phyloP scores from a whole-genome alignment of 192 early-diverging fungal species.

The Powellomyces hirtus region DNA sequence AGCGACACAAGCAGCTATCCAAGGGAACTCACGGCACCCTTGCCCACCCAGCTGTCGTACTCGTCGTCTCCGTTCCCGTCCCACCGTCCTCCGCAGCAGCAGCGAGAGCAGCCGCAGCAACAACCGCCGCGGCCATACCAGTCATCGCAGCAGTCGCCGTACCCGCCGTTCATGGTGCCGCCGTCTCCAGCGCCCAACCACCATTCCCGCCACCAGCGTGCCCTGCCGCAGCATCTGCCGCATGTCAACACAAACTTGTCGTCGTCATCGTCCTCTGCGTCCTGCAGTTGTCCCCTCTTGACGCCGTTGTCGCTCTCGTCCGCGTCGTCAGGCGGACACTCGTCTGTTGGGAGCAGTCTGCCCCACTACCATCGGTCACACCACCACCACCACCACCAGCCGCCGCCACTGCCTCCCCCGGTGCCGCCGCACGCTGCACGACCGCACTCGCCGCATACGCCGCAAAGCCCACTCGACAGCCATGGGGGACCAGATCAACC shows the following conservation, averaged over 20 bases:
- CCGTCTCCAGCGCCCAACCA: background rate
- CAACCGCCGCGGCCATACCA: background rate
- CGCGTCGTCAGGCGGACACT: background rate
- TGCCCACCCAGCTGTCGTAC: too few species aligned
- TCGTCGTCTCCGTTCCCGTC: too few species aligned
- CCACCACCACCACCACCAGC: background rate
- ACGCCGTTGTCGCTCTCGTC: background rate
- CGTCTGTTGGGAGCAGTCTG: background rate
- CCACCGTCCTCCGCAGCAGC: too few species aligned
- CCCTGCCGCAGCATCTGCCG: background rate
- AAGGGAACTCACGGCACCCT: too few species aligned
- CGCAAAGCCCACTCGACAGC: too few species aligned
- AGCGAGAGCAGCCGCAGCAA: background rate
- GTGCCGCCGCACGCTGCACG: too few species aligned
- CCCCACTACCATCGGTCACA: background rate
- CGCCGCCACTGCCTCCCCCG: too few species aligned
- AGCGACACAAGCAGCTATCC: too few species aligned
- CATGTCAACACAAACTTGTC: background rate
- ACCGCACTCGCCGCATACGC: too few species aligned
- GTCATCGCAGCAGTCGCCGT: background rate
- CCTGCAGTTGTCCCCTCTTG: too few species aligned
- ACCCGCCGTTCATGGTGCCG: background rate
- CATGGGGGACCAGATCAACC: too few species aligned
- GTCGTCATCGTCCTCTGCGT: background rate
- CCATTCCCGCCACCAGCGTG: background rate